Evolutionary conservation across 495 filamentous ascomycete genomes (phyloP).

Genomic region (Sabuloglossum arenarium): DNA sequence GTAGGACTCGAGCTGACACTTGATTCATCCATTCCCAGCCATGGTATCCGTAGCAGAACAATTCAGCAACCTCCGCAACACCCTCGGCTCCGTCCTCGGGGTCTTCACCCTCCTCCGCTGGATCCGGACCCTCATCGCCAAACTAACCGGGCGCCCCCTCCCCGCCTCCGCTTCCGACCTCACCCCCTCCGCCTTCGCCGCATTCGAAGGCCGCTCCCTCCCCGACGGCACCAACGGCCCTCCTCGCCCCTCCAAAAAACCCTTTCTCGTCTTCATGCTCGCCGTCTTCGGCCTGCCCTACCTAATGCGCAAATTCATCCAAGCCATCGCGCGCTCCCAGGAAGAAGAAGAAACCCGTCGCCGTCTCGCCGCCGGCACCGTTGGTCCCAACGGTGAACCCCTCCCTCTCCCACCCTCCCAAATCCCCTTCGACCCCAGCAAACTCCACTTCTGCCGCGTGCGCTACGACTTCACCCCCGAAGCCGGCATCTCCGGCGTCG

Average conservation of each 20-base stretch:
- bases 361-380: constrained; percentile 27
- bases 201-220: constrained; percentile 49
- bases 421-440: constrained; percentile 45
- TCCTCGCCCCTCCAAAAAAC: constrained; percentile 70
- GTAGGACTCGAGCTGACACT: background rate
- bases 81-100: constrained; percentile 84
- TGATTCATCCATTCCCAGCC: constrained; percentile 30
- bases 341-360: constrained; percentile 55
- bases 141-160: constrained; percentile 79
- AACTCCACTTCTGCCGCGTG: constrained; percentile 87
- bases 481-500: constrained; percentile 46
- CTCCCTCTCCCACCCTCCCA: constrained; percentile 8
- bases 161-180: constrained; percentile 72
- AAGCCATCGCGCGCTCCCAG: constrained; percentile 57
- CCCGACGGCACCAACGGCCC: constrained; percentile 21
- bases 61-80: constrained; percentile 77
- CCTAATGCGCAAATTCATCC: constrained; percentile 86
- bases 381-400: constrained; percentile 29
- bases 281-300: constrained; percentile 91
- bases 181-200: constrained; percentile 74
- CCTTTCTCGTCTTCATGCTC: constrained; percentile 84
- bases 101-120: constrained; percentile 93
- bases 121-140: constrained; percentile 75
- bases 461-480: constrained; percentile 84
- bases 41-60: constrained; percentile 98